A percentile compares a stretch with the other conserved stretches of the same genome.
Conservation (phyloP, 441 rosid genomes). For the Theobroma grandiflorum region DNA sequence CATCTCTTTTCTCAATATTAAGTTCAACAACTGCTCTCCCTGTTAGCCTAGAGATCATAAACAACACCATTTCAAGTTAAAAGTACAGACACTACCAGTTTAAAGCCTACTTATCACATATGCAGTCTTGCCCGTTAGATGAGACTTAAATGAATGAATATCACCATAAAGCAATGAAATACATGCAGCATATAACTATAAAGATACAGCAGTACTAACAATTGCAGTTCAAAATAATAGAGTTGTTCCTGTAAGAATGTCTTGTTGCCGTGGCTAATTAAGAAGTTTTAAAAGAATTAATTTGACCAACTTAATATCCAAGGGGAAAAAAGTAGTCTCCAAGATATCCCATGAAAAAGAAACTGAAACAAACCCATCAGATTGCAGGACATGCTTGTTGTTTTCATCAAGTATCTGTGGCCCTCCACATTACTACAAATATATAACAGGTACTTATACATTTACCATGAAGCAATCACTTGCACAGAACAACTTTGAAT, state of each 20-base stretch:
- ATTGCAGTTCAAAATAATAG: not conserved
- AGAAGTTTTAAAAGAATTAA: not conserved
- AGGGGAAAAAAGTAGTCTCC: not conserved
- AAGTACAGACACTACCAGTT: not conserved
- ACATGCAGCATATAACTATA: too few relatives aligned
- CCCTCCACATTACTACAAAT: not conserved
- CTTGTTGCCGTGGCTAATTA: not conserved
- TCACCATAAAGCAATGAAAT: not conserved
- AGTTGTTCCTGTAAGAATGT: not conserved
- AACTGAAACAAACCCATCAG: not conserved
- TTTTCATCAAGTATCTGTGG: not conserved
- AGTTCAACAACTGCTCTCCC: constrained; percentile 90
- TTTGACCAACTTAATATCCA: not conserved
- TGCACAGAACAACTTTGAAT: not conserved
- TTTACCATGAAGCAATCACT: too few relatives aligned
- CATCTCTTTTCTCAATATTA: constrained; percentile 82
- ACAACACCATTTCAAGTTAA: constrained; percentile 8
- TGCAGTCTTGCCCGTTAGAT: not conserved
- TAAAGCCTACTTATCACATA: not conserved
- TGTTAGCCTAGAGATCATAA: constrained; percentile 63
- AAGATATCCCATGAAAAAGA: not conserved
- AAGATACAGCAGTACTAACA: not conserved
- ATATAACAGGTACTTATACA: not conserved
- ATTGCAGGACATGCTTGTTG: not conserved
- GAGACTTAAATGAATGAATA: not conserved